These are phyloP conservation scores for Calocera cornea DNA, from an alignment of 768 basidiomycete genomes.

Conservation along the genomic window DNA sequence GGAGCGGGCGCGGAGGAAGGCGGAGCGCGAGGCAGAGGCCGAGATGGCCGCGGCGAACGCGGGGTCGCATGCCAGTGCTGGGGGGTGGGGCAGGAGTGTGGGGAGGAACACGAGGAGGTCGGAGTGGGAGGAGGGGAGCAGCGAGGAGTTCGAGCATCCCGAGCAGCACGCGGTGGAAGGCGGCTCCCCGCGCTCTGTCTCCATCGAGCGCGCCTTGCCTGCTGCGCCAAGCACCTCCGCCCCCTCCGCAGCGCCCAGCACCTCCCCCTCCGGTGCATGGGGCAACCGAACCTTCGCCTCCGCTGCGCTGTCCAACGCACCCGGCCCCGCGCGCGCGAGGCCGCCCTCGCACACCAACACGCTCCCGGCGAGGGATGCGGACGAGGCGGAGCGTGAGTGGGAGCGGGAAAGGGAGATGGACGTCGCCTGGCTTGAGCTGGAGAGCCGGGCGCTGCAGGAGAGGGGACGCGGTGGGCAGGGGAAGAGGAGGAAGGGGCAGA, in stretches of 20 bases:
- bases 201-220: constrained; percentile 5
- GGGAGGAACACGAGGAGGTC: constrained; percentile 25
- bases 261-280: constrained; percentile 44
- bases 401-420: constrained; percentile 75
- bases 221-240: constrained; percentile 10
- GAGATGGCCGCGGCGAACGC: constrained; percentile 30
- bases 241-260: not conserved
- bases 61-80: constrained; percentile 10
- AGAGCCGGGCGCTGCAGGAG: constrained; percentile 21
- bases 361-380: not conserved
- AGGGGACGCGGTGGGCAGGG: not conserved
- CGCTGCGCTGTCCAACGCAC: constrained; percentile 40
- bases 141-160: not conserved
- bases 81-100: constrained; percentile 25
- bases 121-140: constrained; percentile 22
- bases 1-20: constrained; percentile 63
- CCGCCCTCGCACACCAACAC: not conserved
- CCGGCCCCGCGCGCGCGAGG: constrained; percentile 14
- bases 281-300: constrained; percentile 71
- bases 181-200: constrained; percentile 2
- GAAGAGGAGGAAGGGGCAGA: constrained; percentile 1
- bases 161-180: not conserved
- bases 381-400: constrained; percentile 46
- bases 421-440: constrained; percentile 67
- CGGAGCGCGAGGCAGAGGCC: constrained; percentile 55